A percentile compares a stretch with the other conserved stretches of the same genome.
Evolutionary conservation across 2,329 filamentous ascomycete species (phyloP).

Genomic region (Exophiala xenobiotica): DNA sequence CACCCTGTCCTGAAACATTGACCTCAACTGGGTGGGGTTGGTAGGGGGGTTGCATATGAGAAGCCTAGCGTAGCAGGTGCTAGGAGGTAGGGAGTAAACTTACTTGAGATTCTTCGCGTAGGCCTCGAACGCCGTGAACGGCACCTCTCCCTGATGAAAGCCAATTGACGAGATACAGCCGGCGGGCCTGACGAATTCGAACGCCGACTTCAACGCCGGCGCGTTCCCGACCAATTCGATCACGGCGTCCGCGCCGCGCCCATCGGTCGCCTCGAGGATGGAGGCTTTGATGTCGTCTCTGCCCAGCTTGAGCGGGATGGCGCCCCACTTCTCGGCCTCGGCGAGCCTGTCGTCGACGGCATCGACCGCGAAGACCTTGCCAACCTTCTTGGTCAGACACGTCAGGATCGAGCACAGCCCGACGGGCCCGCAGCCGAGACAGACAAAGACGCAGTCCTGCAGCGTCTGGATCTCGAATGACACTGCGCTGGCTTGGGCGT

Average conservation of each 20-base stretch:
- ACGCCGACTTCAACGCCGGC: conserved; percentile 11
- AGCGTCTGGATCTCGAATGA: conserved; percentile 1
- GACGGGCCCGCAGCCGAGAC: conserved; percentile 64
- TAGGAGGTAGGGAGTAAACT: background rate
- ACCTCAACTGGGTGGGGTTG: too few relatives aligned
- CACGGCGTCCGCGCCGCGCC: conserved; percentile 65
- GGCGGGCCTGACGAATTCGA: conserved; percentile 19
- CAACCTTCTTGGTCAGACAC: conserved; percentile 51
- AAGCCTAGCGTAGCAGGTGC: background rate
- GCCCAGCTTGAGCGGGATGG: conserved; percentile 60
- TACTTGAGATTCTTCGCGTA: conserved; percentile 19
- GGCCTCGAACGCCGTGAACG: conserved; percentile 6
- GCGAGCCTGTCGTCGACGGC: conserved; percentile 58
- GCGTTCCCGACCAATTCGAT: conserved; percentile 19
- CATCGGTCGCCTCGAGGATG: conserved; percentile 58
- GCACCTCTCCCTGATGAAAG: conserved; percentile 18
- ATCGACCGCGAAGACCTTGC: conserved; percentile 53
- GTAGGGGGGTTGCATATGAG: too few relatives aligned
- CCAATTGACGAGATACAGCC: conserved; percentile 16
- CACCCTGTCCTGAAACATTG: too few relatives aligned
- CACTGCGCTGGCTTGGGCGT: conserved; percentile 1
- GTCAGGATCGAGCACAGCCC: conserved; percentile 66
- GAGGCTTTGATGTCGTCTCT: conserved; percentile 56
- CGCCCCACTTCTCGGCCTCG: conserved; percentile 60
- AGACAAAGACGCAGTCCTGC: conserved; percentile 49